Conservation (phyloP, 1,139 yeast species). For the Arxiozyma slooffiae region DNA sequence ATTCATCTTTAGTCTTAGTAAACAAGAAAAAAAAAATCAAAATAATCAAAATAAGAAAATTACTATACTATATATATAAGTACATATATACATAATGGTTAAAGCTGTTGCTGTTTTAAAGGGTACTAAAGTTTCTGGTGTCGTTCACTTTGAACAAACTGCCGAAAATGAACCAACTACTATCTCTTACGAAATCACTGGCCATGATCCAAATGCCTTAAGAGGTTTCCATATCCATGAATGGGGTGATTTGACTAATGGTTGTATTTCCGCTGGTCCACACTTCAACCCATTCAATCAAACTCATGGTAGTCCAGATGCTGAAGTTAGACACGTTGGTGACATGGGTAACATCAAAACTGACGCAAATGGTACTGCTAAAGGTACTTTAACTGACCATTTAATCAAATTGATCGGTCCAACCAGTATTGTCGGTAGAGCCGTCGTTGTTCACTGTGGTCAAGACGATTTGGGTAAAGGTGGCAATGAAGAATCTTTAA, state of each 20-base stretch:
- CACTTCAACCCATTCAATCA: conserved; percentile 92
- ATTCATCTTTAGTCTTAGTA: too few species aligned
- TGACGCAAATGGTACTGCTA: conserved; percentile 78
- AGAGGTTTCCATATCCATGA: conserved; percentile 98
- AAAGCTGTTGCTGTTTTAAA: conserved; percentile 81
- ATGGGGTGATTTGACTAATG: conserved; percentile 98
- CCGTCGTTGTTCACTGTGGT: conserved; percentile 93
- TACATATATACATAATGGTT: conserved; percentile 16
- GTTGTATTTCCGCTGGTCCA: conserved; percentile 98
- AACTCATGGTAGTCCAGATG: conserved; percentile 92
- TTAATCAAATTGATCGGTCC: conserved; percentile 75
- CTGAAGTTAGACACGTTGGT: conserved; percentile 87
- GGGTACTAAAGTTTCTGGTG: conserved; percentile 87
- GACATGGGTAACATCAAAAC: conserved; percentile 91
- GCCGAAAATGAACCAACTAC: conserved; percentile 75
- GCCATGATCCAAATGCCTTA: conserved; percentile 76
- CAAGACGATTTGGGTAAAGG: conserved; percentile 95
- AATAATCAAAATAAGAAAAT: too few species aligned
- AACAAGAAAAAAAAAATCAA: too few species aligned
- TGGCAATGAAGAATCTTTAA: conserved; percentile 84
- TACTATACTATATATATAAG: background rate
- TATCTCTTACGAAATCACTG: conserved; percentile 75
- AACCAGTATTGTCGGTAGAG: conserved; percentile 84
- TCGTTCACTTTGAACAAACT: conserved; percentile 75
- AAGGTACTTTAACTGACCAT: conserved; percentile 73